Evolutionary conservation across 1,284 basidiomycete species (phyloP), one percentile per base, ranked within the genome.

Genomic region (Papiliotrema fonsecae): DNA sequence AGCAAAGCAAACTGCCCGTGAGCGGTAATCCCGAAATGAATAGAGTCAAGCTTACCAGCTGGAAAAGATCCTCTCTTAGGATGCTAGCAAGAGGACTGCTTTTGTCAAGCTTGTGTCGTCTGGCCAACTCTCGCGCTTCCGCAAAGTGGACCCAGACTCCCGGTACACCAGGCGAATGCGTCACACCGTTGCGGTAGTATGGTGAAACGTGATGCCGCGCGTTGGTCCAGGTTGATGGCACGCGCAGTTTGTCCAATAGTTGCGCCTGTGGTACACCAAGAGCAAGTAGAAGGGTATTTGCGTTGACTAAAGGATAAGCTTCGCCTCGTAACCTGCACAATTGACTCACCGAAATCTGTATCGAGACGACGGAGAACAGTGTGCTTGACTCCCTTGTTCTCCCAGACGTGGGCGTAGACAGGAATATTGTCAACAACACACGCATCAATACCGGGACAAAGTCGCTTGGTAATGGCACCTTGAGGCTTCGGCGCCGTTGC

Each of bases 371-470:
- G 51, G 16, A 67, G 58, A 6, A 72, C 46, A 1, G 57, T 58
- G 41, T 59, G 56, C 50, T 55, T 56, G 2, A 56, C 49, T 27
- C 44, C 34, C 35, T 51, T 55, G 22, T 54, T 50, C 41, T 61
- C 62, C 39, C 54, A 62, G 7, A 63, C 34, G 50, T 66, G 62
- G 28, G 60, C 56, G 53, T 72, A 72, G 11, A 68, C 65, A 1
- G 69, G 69, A 2, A 72, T 67, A 38, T 69, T 64, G 47, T 70
- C 66, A 6, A 72, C 58, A 9, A 72, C 67, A 53, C 64, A 64
- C 6, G 67, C 66, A 32, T 64, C 61, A 3, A 72, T 61, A 9
- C 65, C 67, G 7, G 62, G 59, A 21, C 68, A 64, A 4, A 71
- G 55, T 6, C 56, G 56, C 49, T 69, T 65, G 24, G 38, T 46